Conservation (phyloP, 2,329 filamentous ascomycete species). For the Xylariaceae sp. region DNA sequence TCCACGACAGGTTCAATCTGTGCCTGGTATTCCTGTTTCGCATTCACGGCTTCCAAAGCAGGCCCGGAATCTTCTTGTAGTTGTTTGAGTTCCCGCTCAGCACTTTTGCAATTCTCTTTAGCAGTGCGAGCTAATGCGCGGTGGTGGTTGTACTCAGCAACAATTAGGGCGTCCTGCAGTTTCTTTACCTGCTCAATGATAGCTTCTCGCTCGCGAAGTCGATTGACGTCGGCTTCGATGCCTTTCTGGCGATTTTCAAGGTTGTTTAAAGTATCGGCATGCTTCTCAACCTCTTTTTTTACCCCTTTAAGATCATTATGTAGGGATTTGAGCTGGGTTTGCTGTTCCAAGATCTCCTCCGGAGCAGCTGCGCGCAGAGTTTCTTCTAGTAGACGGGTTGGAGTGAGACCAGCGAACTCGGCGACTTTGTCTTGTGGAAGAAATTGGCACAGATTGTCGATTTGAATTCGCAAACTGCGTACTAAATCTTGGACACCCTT, state of each 20-base stretch:
- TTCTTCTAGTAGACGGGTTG: constrained; percentile 76
- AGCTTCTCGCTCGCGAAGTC: constrained; percentile 69
- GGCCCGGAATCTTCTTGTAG: constrained; percentile 62
- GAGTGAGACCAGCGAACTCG: constrained; percentile 81
- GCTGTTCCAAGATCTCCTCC: constrained; percentile 73
- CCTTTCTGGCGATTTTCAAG: constrained; percentile 70
- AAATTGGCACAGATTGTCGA: constrained; percentile 97
- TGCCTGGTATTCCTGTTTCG: constrained; percentile 64
- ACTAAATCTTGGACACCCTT: constrained; percentile 66
- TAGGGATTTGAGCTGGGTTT: constrained; percentile 67
- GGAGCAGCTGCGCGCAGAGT: constrained; percentile 87
- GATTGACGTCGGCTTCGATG: constrained; percentile 77
- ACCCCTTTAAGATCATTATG: constrained; percentile 65
- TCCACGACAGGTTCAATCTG: constrained; percentile 53
- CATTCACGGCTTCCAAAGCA: constrained; percentile 62
- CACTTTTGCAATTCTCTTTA: constrained; percentile 52
- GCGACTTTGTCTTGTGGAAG: constrained; percentile 93
- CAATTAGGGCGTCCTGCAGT: constrained; percentile 61
- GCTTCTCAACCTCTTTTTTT: constrained; percentile 52
- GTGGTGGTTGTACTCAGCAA: constrained; percentile 60
- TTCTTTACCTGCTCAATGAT: constrained; percentile 61
- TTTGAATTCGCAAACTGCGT: constrained; percentile 76
- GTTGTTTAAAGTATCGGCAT: constrained; percentile 60
- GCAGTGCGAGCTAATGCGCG: constrained; percentile 45
- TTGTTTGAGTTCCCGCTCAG: constrained; percentile 52